Base-by-base conservation (phyloP, 2,329 filamentous ascomycete genomes). In the Aspergillus uvarum region DNA sequence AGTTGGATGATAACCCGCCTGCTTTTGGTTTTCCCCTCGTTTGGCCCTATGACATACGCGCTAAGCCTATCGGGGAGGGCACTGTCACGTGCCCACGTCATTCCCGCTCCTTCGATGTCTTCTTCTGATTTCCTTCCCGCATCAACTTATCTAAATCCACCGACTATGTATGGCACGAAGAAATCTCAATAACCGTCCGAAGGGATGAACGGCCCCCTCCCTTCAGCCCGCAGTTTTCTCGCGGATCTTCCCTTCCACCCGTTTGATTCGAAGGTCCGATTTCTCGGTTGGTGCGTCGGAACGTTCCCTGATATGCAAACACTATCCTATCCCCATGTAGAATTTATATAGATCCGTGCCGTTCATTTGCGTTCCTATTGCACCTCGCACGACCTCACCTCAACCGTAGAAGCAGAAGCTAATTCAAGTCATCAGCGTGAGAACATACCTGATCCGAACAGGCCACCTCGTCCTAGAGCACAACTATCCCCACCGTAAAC, bases 241-340 rank as follows among this genome's bases (percentile, higher is more conserved):
- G 85, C 84, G 14, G 79, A 84, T 59, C 77, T 93, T 14, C 78
- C 83, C 3, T 70, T 72, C 54, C 79, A 79, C 52, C 71, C 78
- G n/a, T 65, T 79, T 14, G 85, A 85, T 47, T 85, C 87, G n/a
- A 98, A 98, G 78, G 89, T 97, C 62, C 88, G 94, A 62, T 96
- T 98, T 75, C 78, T 98, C 54, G 93, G 92, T 76, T 97, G 93
- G 94, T 96, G 83, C 79, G 87, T 78, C 47, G 31, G 14, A 7
- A 3, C 35, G 26, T 5, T 31, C 26, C 42, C 14, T 29, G 26
- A 29, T 2, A 7, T 29, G 26, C 26, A 29, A 8, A 7, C 7
- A 29, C 26, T 29, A 29, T 29, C 7, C 26, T 7, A n/a, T n/a
- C n/a, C n/a, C n/a, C n/a, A n/a, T n/a, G n/a, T 29, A 29, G 26